Conservation (phyloP, 768 basidiomycete genomes). For the Pleurotus eryngii region DNA sequence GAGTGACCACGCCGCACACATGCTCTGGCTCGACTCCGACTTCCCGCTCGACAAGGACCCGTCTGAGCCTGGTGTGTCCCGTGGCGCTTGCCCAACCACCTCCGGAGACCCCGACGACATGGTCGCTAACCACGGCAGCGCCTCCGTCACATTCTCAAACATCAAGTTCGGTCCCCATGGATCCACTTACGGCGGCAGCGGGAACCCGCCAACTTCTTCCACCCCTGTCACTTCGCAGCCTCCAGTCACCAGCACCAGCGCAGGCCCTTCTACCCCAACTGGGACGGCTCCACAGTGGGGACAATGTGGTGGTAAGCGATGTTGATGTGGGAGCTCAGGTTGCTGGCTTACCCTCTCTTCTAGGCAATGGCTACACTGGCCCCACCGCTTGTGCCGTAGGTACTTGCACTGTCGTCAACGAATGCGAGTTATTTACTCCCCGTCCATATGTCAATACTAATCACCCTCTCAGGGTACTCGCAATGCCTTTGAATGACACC, state of each 20-base stretch:
- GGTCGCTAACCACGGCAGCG: slow-evolving; percentile 24
- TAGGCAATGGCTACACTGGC: slow-evolving; percentile 18
- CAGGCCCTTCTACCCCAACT: background rate
- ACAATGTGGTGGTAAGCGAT: slow-evolving; percentile 4
- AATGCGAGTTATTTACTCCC: slow-evolving; percentile 25
- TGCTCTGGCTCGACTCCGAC: slow-evolving; percentile 40
- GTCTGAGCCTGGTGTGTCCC: slow-evolving; percentile 28
- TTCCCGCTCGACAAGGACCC: slow-evolving; percentile 23
- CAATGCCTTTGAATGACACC: background rate
- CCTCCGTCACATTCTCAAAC: slow-evolving; percentile 36
- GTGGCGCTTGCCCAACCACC: slow-evolving; percentile 35
- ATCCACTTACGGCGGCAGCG: slow-evolving; percentile 24
- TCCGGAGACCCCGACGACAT: slow-evolving; percentile 34
- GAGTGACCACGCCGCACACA: slow-evolving; percentile 37
- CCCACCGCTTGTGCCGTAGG: slow-evolving; percentile 37
- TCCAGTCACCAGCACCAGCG: background rate
- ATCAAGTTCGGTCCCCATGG: slow-evolving; percentile 37
- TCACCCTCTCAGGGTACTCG: background rate
- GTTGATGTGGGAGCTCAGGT: background rate
- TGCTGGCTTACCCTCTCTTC: background rate
- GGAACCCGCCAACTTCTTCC: background rate
- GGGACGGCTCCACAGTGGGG: background rate
- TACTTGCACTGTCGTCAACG: slow-evolving; percentile 35
- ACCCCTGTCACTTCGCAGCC: background rate
- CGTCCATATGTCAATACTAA: background rate